These are phyloP conservation scores for Saccharomycopsis olivae DNA, from an alignment of 805 yeast genomes.

Conservation along the genomic window DNA sequence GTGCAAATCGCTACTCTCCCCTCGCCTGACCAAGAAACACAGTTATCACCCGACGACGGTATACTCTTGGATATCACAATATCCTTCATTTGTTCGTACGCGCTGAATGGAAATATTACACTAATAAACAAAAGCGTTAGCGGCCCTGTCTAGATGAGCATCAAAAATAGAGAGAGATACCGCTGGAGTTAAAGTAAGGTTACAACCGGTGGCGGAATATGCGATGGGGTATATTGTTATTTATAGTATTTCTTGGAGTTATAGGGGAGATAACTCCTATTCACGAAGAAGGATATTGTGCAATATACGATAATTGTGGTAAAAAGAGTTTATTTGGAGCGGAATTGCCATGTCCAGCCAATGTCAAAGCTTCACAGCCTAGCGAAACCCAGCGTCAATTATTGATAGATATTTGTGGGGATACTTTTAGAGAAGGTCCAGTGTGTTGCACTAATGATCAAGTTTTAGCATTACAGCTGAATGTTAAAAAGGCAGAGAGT, in stretches of 20 bases:
- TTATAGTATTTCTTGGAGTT: too few relatives aligned
- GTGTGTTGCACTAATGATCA: slow-evolving; percentile 71
- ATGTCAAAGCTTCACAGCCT: slow-evolving; percentile 32
- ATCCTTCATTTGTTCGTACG: too few relatives aligned
- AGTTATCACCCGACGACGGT: too few relatives aligned
- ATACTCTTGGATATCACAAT: too few relatives aligned
- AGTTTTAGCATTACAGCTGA: slow-evolving; percentile 40
- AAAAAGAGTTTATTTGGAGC: slow-evolving; percentile 69
- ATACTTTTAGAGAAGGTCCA: slow-evolving; percentile 39
- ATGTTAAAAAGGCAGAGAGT: slow-evolving; percentile 66
- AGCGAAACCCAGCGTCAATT: slow-evolving; percentile 28
- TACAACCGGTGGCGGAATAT: too few relatives aligned
- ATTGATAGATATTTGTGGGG: slow-evolving; percentile 61
- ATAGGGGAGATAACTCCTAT: slow-evolving; percentile 19
- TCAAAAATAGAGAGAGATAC: too few relatives aligned
- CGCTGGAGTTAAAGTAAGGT: too few relatives aligned
- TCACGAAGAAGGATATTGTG: slow-evolving; percentile 38
- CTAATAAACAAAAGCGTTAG: too few relatives aligned
- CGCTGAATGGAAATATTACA: too few relatives aligned
- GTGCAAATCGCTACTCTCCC: slow-evolving; percentile 3
- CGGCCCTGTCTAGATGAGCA: too few relatives aligned
- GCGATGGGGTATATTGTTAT: too few relatives aligned
- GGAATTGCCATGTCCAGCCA: slow-evolving; percentile 67
- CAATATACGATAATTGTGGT: slow-evolving; percentile 63
- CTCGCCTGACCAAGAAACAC: slow-evolving; percentile 2